phyloP scores from a whole-genome alignment of 2,329 filamentous ascomycete genomes.

The Colletotrichum sp. region DNA sequence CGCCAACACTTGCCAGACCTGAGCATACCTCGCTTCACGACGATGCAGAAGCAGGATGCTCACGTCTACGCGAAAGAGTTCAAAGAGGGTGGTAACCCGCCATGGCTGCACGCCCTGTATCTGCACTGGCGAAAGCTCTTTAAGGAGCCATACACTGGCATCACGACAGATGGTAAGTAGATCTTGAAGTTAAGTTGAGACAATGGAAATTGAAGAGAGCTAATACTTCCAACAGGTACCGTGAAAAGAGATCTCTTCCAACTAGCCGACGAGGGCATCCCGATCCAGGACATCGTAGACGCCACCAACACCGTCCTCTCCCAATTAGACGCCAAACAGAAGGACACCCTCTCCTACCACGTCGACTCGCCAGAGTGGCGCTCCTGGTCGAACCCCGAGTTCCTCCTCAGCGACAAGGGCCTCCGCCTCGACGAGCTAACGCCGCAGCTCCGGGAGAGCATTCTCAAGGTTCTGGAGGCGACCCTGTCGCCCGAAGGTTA shows the following conservation, averaged over 20 bases:
- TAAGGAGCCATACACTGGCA: conserved; percentile 72
- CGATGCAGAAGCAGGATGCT: conserved; percentile 66
- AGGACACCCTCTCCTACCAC: conserved; percentile 57
- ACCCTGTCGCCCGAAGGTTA: conserved; percentile 75
- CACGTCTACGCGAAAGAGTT: conserved; percentile 68
- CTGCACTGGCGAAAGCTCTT: conserved; percentile 63
- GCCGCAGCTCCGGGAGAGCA: conserved; percentile 46
- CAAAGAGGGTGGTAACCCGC: conserved; percentile 62
- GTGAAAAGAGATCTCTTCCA: conserved; percentile 60
- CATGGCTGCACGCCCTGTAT: conserved; percentile 70
- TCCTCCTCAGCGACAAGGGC: conserved; percentile 71
- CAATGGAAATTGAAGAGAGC: background rate
- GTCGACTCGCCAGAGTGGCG: conserved; percentile 76
- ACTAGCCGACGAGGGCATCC: conserved; percentile 67
- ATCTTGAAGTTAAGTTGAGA: background rate
- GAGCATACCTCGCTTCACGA: conserved; percentile 63
- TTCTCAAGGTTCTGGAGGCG: conserved; percentile 60
- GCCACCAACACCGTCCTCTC: conserved; percentile 52
- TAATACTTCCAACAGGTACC: conserved; percentile 39
- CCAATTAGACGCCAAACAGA: conserved; percentile 54
- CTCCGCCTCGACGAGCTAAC: conserved; percentile 69
- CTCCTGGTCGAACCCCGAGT: conserved; percentile 75
- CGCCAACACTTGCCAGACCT: conserved; percentile 69
- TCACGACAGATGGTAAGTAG: conserved; percentile 68
- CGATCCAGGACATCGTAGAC: conserved; percentile 60